Percentiles rank a stretch among this genome's conserved stretches.
These are phyloP conservation scores for Monilinia fructigena DNA, from an alignment of 2,329 filamentous ascomycete genomes.

Conservation along the genomic window DNA sequence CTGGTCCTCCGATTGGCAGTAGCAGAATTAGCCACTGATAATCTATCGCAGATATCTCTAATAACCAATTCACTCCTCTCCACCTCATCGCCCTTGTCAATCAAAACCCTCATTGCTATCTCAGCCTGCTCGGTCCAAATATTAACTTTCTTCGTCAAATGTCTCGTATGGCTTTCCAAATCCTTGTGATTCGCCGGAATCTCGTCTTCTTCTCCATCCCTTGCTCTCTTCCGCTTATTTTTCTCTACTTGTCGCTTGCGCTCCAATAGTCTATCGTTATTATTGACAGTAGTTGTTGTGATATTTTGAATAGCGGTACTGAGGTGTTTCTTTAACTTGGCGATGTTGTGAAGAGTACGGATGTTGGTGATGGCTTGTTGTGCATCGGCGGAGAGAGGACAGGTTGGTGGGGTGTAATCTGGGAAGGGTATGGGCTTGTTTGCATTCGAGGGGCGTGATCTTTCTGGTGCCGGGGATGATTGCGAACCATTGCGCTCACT, in stretches of 20 bases:
- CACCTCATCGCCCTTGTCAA: constrained; percentile 55
- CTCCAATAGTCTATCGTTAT: constrained; percentile 53
- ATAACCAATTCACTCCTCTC: constrained; percentile 35
- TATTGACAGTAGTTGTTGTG: constrained; percentile 49
- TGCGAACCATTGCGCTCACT: constrained; percentile 23
- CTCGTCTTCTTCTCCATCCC: constrained; percentile 41
- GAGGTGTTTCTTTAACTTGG: constrained; percentile 50
- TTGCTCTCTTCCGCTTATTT: constrained; percentile 35
- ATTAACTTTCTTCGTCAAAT: constrained; percentile 48
- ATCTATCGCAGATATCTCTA: constrained; percentile 39
- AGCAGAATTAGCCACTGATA: constrained; percentile 36
- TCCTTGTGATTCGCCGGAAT: constrained; percentile 40
- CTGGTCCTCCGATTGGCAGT: constrained; percentile 10
- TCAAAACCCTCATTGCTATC: constrained; percentile 53
- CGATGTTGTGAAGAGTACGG: constrained; percentile 43
- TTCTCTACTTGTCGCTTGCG: constrained; percentile 33
- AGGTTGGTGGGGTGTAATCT: constrained; percentile 52
- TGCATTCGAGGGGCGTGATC: constrained; percentile 25
- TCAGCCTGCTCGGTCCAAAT: constrained; percentile 56
- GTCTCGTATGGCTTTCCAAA: constrained; percentile 43
- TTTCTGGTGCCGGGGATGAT: constrained; percentile 30
- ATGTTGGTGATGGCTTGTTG: constrained; percentile 49
- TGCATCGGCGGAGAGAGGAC: constrained; percentile 49
- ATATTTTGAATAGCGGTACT: constrained; percentile 48
- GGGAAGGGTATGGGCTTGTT: constrained; percentile 42